Base-by-base conservation (phyloP, 2,329 filamentous ascomycete genomes). In the Aspergillus flavus region DNA sequence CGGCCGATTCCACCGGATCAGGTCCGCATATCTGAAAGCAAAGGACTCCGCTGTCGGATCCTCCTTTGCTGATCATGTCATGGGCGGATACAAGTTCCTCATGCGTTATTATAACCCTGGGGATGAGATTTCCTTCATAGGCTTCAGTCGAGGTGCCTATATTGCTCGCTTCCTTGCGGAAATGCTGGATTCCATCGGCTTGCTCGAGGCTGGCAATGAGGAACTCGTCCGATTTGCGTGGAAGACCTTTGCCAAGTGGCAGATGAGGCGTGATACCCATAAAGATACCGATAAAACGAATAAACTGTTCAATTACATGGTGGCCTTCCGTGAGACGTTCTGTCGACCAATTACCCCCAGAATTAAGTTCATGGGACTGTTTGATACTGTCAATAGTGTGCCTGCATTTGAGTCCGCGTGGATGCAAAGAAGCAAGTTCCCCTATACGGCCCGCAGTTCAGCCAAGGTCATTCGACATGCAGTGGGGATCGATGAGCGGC, bases 201-300 rank as follows among this genome's bases (percentile, higher is more conserved):
- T 96, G 0, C 82, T 96, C 16, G 90, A 89, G 14, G 89, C 91
- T 58, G 92, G 92, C 12, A 96, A 96, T 69, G 91, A 96, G 72
- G 92, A 95, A 69, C 90, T 95, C 88, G 88, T 92, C 58, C 83
- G 85, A 4, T 96, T 96, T 73, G 92, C 91, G 0, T 95, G 92
- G 91, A 93, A 80, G 67, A 79, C 77, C 6, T 80, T 80, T 54
- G 73, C 77, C 46, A 79, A 79, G 54, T 80, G 78, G 78, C 76
- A 79, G 66, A 75, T 77, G 64, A 73, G 78, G 10, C 64, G 60
- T 14, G 61, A 67, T 10, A 65, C 50, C 12, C 59, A 65, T 5
- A 70, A 75, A n/a, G 73, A 76, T 9, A 52, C 48, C 6, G 63
- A 69, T 52, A 67, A 74, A 57, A 72, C 72, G 53, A 64, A 66